phyloP scores from a whole-genome alignment of 257 asterid species.

The Echites panduratus region DNA sequence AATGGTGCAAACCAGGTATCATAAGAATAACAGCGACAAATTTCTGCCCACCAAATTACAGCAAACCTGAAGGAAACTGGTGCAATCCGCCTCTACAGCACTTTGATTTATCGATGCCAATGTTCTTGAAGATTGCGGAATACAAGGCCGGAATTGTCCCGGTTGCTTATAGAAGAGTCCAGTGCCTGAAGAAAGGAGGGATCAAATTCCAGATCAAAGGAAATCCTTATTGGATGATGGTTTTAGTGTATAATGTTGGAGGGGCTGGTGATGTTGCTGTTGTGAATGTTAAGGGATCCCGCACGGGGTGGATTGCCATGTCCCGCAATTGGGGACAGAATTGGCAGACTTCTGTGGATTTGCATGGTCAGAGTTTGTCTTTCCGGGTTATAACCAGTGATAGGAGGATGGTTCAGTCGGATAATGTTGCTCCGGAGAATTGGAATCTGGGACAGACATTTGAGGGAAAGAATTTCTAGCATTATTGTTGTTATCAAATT shows the following conservation, averaged over 20 bases:
- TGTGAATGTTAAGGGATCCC: conserved; percentile 21
- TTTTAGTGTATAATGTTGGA: conserved; percentile 32
- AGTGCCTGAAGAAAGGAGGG: conserved; percentile 30
- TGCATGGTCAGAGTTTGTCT: conserved; percentile 8
- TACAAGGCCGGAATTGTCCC: conserved; percentile 40
- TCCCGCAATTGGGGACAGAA: conserved; percentile 42
- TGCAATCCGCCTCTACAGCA: conserved; percentile 39
- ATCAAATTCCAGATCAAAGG: conserved; percentile 30
- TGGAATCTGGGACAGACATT: conserved; percentile 1
- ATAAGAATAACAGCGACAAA: conserved; percentile 37
- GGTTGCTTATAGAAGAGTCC: conserved; percentile 18
- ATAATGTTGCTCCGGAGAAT: background rate
- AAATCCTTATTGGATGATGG: conserved; percentile 23
- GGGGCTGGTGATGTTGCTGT: conserved; percentile 28
- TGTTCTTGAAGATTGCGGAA: conserved; percentile 28
- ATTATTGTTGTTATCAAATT: background rate
- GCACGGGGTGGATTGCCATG: conserved; percentile 21
- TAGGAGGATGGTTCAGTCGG: background rate
- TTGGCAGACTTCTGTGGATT: conserved; percentile 20
- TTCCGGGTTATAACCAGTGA: conserved; percentile 1
- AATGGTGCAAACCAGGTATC: background rate
- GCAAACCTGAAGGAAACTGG: conserved; percentile 23
- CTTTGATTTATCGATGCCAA: conserved; percentile 30
- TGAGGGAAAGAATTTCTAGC: conserved; percentile 10
- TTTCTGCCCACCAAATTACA: conserved; percentile 33